A percentile compares a stretch with the other conserved stretches of the same genome.
These are phyloP conservation scores for Aspergillus latus DNA, from an alignment of 2,329 filamentous ascomycete species.

Conservation along the genomic window DNA sequence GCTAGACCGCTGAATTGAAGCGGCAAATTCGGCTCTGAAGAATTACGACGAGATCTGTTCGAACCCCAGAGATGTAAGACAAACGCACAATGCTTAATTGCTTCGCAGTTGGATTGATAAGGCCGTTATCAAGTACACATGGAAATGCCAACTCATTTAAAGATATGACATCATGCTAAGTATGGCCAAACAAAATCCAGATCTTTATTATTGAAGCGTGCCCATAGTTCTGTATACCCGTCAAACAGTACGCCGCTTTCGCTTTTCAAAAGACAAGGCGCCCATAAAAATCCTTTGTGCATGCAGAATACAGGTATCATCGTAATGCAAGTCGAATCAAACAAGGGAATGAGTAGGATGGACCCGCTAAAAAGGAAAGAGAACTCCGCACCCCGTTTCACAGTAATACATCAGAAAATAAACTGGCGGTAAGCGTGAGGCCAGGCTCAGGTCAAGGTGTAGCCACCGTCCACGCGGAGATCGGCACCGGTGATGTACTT, in stretches of 20 bases:
- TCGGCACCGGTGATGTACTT: slow-evolving; percentile 74
- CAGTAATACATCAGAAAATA: slow-evolving; percentile 1
- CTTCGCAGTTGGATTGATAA: not conserved
- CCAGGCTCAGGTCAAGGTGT: slow-evolving; percentile 67
- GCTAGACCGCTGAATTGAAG: not conserved
- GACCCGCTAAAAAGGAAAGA: slow-evolving; percentile 7
- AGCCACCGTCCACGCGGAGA: slow-evolving; percentile 82
- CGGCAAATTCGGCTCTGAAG: not conserved
- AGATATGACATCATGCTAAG: slow-evolving; percentile 13
- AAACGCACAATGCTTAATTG: not conserved
- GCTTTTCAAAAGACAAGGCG: slow-evolving; percentile 9
- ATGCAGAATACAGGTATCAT: slow-evolving; percentile 7
- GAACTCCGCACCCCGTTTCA: slow-evolving; percentile 14
- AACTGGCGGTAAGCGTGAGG: not conserved
- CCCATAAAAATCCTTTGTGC: slow-evolving; percentile 1
- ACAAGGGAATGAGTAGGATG: slow-evolving; percentile 2
- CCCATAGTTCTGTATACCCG: slow-evolving; percentile 12
- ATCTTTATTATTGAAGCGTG: slow-evolving; percentile 13
- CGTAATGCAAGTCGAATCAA: slow-evolving; percentile 11
- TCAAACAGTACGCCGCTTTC: slow-evolving; percentile 6
- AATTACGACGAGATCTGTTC: not conserved
- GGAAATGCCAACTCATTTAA: not conserved
- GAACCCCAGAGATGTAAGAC: not conserved
- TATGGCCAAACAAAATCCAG: slow-evolving; percentile 9
- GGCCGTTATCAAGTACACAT: no score